Evolutionary conservation across 1,284 basidiomycete species (phyloP).

Genomic region (Lentinula novae-zelandiae): DNA sequence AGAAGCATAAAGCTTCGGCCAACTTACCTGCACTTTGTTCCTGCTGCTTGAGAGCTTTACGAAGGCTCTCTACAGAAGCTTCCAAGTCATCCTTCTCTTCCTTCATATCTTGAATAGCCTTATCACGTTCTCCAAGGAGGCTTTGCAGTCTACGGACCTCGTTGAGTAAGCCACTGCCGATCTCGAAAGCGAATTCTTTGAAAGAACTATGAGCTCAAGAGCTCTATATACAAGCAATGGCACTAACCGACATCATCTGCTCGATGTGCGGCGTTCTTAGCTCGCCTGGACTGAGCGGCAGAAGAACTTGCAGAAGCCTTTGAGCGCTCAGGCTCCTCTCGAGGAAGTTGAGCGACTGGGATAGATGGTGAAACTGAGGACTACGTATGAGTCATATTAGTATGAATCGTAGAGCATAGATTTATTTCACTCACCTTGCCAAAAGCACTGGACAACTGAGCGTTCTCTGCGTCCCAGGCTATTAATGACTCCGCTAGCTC

Average conservation of each 20-base stretch:
- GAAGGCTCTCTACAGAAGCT: slow-evolving; percentile 67
- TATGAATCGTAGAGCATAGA: slow-evolving; percentile 10
- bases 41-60: slow-evolving; percentile 67
- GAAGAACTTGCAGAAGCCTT: slow-evolving; percentile 41
- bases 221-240: slow-evolving; percentile 8
- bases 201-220: slow-evolving; percentile 18
- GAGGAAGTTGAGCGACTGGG: slow-evolving; percentile 35
- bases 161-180: slow-evolving; percentile 84
- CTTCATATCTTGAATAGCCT: slow-evolving; percentile 81
- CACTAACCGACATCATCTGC: slow-evolving; percentile 79
- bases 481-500: slow-evolving; percentile 78
- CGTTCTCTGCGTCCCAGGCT: slow-evolving; percentile 82
- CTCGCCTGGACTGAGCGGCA: slow-evolving; percentile 76
- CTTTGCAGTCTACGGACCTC: slow-evolving; percentile 88
- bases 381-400: slow-evolving; percentile 20
- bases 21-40: slow-evolving; percentile 74
- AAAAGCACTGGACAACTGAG: slow-evolving; percentile 71
- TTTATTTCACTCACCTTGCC: slow-evolving; percentile 52
- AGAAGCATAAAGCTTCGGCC: neutral
- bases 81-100: slow-evolving; percentile 87
- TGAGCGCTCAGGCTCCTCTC: slow-evolving; percentile 40
- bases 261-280: slow-evolving; percentile 82
- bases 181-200: slow-evolving; percentile 92
- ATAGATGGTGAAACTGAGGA: slow-evolving; percentile 28
- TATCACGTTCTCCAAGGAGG: slow-evolving; percentile 84